Evolutionary conservation across 805 yeast species (phyloP).

Genomic region (Candida ipomoeae): DNA sequence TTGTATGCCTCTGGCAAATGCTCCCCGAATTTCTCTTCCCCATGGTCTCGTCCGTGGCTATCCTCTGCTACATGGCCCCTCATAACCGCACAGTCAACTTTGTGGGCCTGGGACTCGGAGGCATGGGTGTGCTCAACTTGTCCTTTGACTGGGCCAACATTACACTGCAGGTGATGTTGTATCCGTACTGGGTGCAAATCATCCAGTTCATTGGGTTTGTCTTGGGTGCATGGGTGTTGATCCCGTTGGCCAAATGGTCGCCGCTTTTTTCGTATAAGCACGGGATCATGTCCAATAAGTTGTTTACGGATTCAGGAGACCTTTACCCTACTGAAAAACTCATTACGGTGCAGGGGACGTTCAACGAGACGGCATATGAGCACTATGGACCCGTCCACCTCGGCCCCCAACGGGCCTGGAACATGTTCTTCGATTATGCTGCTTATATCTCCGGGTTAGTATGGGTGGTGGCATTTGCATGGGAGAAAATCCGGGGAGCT

Average conservation of each 20-base stretch:
- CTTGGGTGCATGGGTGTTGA: constrained; percentile 44
- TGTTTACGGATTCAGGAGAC: constrained; percentile 35
- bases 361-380: constrained; percentile 45
- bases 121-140: constrained; percentile 47
- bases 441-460: constrained; percentile 46
- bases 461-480: constrained; percentile 43
- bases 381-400: constrained; percentile 42
- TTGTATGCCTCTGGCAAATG: constrained; percentile 39
- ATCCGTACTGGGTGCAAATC: constrained; percentile 51
- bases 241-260: constrained; percentile 48
- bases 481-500: constrained; percentile 10
- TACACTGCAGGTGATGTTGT: constrained; percentile 46
- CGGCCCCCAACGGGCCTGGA: constrained; percentile 49
- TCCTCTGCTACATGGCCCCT: constrained; percentile 49
- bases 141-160: constrained; percentile 53
- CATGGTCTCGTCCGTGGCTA: constrained; percentile 45
- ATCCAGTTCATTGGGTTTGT: constrained; percentile 46
- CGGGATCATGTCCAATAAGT: constrained; percentile 47
- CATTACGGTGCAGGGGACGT: constrained; percentile 34
- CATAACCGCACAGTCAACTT: constrained; percentile 37
- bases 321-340: constrained; percentile 41
- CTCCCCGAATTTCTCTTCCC: constrained; percentile 49
- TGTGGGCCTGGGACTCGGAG: constrained; percentile 51
- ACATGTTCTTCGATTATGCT: constrained; percentile 51
- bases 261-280: constrained; percentile 23